Evolutionary conservation across 768 basidiomycete genomes (phyloP), one percentile per base, ranked within the genome.

Genomic region (Tephrocybe sp.): DNA sequence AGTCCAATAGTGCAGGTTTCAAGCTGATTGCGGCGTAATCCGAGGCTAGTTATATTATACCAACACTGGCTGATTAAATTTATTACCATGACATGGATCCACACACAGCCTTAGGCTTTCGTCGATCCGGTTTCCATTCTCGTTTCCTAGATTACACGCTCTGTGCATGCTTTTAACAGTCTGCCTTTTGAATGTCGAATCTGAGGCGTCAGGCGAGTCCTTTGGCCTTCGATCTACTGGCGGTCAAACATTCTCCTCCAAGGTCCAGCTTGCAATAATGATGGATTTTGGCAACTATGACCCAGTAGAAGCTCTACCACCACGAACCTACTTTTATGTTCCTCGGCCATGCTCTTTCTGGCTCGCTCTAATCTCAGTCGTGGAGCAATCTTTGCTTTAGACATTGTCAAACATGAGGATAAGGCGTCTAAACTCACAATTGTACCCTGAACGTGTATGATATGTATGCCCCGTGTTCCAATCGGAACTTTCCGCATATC

Each of bases 1-100:
- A 66, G 45, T 46, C 57, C 20, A 49, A 54, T 48, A 65, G 66
- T 25, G 49, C 62, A 17, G 66, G 62, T 20, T 68, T 69, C 50
- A 59, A 51, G 15, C 56, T 65, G 11, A 57, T 62, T 38, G 49
- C 53, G 32, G 51, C 46, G 8, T 53, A 45, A 24, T 43, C 32
- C 24, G 33, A 40, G 30, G 23, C 32, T 34, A 17, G 36, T 34
- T 24, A 24, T 34, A 4, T 21, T 51, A 42, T 51, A 37, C 18
- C 33, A 26, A 3, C 6, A 51, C 21, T 12, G 7, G 5, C 34
- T 45, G 20, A 23, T 14, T 21, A 23, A 30, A 38, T 30, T 15
- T 20, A 51, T n/a, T 20, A 0, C 14, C 33, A 28, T 21, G 5
- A n/a, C 36, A 12, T 18, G 9, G 7, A 4, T 20, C n/a, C n/a